Base-by-base conservation (phyloP, 108 stramenopile genomes). In the Nitzschia sp. region DNA sequence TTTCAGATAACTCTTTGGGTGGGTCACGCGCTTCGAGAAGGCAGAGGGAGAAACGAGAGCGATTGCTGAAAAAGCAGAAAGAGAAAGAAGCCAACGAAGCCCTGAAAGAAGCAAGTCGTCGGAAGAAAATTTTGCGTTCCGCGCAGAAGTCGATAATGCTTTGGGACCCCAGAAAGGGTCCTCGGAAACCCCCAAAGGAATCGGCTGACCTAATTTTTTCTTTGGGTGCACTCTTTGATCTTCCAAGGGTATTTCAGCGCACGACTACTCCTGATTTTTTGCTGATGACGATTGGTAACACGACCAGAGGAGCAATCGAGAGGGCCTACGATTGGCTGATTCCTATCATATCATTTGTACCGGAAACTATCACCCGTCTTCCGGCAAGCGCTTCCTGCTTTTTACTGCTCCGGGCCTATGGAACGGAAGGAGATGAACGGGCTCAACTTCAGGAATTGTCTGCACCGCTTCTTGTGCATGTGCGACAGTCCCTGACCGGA, bases 241-340 rank as follows among this genome's bases (percentile, higher is more conserved):
- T 92, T 28, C 66, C 85, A 28, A 57, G 82, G n/a, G 46, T 61
- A 26, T 92, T 92, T 55, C 83, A 85, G 59, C 53, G 53, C 4
- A 75, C 58, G 25, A 59, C 42, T 2, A 58, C 59, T 18, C 91
- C 91, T 18, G 91, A 92, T 54, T 92, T 82, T 62, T 21, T 92
- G 25, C 62, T 87, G 9, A 71, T 57, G 51, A 85, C 91, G 15
- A 82, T 92, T 57, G 91, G 87, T 1, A 64, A 76, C 32, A 84
- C 86, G 8, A 70, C 83, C 9, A 73, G 91, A 45, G 82, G 72
- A 30, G 84, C 87, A 15, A 89, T 92, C 45, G 91, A 92, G 54
- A 58, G 91, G 31, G 87, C 91, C n/a, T 88, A 88, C 46, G 91
- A 92, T 48, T 92, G 91, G 91, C 49, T 92, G 13, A 88, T 92